Evolutionary conservation across 495 filamentous ascomycete genomes (phyloP).

Genomic region (Parmelia sp.): DNA sequence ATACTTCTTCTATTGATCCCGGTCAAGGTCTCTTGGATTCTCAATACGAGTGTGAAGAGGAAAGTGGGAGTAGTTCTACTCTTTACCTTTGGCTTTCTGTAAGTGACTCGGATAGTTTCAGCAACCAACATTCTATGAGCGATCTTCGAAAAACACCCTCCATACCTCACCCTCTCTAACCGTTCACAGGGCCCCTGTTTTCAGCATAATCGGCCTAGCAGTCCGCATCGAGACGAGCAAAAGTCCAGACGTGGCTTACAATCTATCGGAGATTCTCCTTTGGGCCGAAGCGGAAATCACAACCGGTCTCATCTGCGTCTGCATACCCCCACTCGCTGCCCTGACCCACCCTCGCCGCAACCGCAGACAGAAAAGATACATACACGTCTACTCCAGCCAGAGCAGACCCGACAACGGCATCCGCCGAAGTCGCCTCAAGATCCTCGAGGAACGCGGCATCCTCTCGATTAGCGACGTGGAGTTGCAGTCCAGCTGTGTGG

Average conservation of each 20-base stretch:
- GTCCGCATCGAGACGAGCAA: slow-evolving; percentile 25
- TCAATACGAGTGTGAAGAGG: slow-evolving; percentile 27
- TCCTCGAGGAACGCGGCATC: neutral
- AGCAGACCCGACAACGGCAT: neutral
- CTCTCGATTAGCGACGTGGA: neutral
- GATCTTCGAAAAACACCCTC: neutral
- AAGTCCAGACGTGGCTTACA: slow-evolving; percentile 28
- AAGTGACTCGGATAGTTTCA: slow-evolving; percentile 4
- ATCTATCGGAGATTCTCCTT: slow-evolving; percentile 24
- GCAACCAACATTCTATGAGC: neutral
- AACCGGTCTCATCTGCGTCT: slow-evolving; percentile 23
- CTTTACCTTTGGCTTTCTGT: slow-evolving; percentile 38
- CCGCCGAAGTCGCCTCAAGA: neutral
- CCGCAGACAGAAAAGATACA: neutral
- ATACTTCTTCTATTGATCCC: slow-evolving; percentile 37
- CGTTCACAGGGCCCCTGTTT: slow-evolving; percentile 27
- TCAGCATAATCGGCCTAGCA: slow-evolving; percentile 28
- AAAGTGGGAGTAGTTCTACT: slow-evolving; percentile 32
- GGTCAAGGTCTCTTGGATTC: slow-evolving; percentile 32
- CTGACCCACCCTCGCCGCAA: slow-evolving; percentile 4
- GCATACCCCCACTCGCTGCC: slow-evolving; percentile 22
- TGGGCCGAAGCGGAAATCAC: slow-evolving; percentile 23
- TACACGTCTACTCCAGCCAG: neutral
- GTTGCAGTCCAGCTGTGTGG: neutral
- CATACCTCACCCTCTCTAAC: slow-evolving; percentile 6